phyloP scores from a whole-genome alignment of 768 basidiomycete genomes.

The Mycena maculata region DNA sequence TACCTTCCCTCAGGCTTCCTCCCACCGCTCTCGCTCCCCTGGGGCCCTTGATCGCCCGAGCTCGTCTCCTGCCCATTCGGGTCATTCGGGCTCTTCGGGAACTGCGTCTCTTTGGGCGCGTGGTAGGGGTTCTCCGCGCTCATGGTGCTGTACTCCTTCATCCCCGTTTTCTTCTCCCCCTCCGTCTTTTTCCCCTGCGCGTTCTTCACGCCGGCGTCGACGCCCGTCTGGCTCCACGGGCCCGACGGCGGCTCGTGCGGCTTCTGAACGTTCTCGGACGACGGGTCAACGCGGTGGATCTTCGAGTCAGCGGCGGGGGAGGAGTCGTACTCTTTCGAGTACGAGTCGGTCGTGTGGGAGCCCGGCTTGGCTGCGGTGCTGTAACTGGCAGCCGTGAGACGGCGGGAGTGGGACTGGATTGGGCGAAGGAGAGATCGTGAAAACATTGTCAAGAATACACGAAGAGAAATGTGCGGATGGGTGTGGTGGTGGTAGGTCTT shows the following conservation, averaged over 20 bases:
- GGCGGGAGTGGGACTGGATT: background rate
- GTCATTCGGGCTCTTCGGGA: slow-evolving; percentile 29
- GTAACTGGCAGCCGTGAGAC: background rate
- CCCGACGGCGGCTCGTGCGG: slow-evolving; percentile 64
- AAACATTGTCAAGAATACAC: background rate
- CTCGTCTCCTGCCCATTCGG: slow-evolving; percentile 43
- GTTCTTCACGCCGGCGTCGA: slow-evolving; percentile 50
- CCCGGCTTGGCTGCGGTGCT: background rate
- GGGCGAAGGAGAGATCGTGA: background rate
- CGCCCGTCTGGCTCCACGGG: slow-evolving; percentile 56
- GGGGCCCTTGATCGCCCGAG: slow-evolving; percentile 53
- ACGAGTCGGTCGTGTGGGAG: slow-evolving; percentile 54
- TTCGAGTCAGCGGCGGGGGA: slow-evolving; percentile 54
- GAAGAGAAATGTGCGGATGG: no score
- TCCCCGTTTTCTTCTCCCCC: slow-evolving; percentile 38
- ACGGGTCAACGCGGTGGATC: slow-evolving; percentile 59
- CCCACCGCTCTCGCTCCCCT: slow-evolving; percentile 50
- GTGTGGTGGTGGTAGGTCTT: no score
- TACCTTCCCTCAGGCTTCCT: slow-evolving; percentile 45
- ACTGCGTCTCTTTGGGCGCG: slow-evolving; percentile 28
- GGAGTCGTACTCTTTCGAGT: slow-evolving; percentile 61
- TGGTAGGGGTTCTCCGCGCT: slow-evolving; percentile 42
- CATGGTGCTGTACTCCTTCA: slow-evolving; percentile 41
- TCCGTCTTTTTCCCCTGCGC: slow-evolving; percentile 44
- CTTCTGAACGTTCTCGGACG: slow-evolving; percentile 56